Evolutionary conservation across 257 asterid species (phyloP), one percentile per base, ranked within the genome.

Genomic region (Sherardia arvensis): DNA sequence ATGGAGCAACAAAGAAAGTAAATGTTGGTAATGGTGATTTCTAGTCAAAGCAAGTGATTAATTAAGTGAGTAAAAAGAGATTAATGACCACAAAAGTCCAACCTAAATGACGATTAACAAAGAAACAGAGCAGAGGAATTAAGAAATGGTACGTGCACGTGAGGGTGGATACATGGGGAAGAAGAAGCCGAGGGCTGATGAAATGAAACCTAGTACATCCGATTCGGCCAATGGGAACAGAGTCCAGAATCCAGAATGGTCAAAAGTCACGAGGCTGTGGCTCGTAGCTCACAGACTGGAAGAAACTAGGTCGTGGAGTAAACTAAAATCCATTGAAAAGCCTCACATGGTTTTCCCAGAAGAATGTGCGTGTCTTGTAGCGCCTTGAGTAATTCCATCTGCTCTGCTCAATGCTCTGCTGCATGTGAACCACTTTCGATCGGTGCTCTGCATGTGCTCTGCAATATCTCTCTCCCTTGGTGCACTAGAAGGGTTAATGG

Each of bases 391-490:
- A 80, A 75, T 74, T 74, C 78, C 77, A 71, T 75, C 51, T 43
- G 51, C 51, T 43, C 51, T 43, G 51, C 21, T 43, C 51, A 43
- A 43, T 43, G 49, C 51, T 80, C 22, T 47, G 69, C 71, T 78
- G 32, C 93, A 83, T 85, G 97, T 87, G 96, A 90, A 81, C 84
- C 82, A 78, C 84, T 66, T 57, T 15, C 47, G 2, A 62, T 66
- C 76, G 84, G 89, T 90, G 97, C 83, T 63, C 10, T 74, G 77
- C 95, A 90, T 84, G 96, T 84, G 96, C 87, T 62, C 72, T 43
- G 64, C 69, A n/a, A n/a, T n/a, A 56, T 62, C 70, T 33, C 49
- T 15, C 53, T 58, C 28, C 9, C 61, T 27, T 56, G 2, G 1
- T 26, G 61, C 61, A 9, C 17, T 4, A 15, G n/a, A 56, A 14